These are phyloP conservation scores for Stereocaulon alpinum DNA, from an alignment of 495 filamentous ascomycete species.

Conservation along the genomic window DNA sequence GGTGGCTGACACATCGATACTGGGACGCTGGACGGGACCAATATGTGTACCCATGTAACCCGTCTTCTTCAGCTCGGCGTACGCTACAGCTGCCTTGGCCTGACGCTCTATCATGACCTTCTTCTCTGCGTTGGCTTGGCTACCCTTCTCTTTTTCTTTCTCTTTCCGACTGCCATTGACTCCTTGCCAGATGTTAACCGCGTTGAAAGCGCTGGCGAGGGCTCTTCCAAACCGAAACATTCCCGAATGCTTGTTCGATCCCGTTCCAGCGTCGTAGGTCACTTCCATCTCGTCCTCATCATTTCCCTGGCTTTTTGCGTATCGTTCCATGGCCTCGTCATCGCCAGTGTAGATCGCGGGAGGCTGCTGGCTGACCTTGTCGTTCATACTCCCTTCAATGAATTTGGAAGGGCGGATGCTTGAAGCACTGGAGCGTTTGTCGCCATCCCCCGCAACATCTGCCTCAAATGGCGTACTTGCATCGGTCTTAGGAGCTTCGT, in stretches of 20 bases:
- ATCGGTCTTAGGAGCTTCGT: slow-evolving; percentile 1
- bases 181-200: slow-evolving; percentile 38
- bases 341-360: slow-evolving; percentile 51
- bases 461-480: slow-evolving; percentile 8
- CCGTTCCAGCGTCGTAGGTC: slow-evolving; percentile 16
- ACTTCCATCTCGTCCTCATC: slow-evolving; percentile 1
- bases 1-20: slow-evolving; percentile 4
- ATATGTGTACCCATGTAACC: slow-evolving; percentile 41
- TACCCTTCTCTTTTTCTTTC: slow-evolving; percentile 26
- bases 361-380: slow-evolving; percentile 57
- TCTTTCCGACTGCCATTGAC: slow-evolving; percentile 28
- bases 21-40: neutral
- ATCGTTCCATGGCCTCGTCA: slow-evolving; percentile 25
- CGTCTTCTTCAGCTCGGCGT: slow-evolving; percentile 50
- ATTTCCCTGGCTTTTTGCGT: slow-evolving; percentile 4
- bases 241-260: slow-evolving; percentile 30
- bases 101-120: slow-evolving; percentile 30
- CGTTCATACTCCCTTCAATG: slow-evolving; percentile 67
- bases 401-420: slow-evolving; percentile 48
- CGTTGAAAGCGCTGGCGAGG: slow-evolving; percentile 45
- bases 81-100: slow-evolving; percentile 43
- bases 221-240: slow-evolving; percentile 53
- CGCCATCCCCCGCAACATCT: slow-evolving; percentile 17
- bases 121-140: slow-evolving; percentile 23
- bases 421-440: slow-evolving; percentile 6